Conservation (phyloP, 2,329 filamentous ascomycete genomes). For the Pyrenochaeta sp. region DNA sequence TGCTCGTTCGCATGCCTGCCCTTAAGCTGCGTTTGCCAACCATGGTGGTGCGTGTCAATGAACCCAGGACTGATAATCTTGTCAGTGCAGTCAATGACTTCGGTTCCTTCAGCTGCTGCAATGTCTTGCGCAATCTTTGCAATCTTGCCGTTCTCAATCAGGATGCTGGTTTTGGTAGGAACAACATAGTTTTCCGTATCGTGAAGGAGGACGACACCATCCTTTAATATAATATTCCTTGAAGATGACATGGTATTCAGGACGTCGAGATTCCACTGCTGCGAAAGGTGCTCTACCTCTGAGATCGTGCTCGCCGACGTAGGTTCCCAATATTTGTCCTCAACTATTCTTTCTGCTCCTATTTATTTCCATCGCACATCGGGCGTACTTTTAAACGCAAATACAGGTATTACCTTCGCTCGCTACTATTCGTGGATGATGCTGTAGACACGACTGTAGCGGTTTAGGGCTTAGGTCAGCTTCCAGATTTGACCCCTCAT, state of each 20-base stretch:
- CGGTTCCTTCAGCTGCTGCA: conserved; percentile 34
- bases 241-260: conserved; percentile 1
- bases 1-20: conserved; percentile 61
- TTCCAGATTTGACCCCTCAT: neutral
- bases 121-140: conserved; percentile 42
- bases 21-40: conserved; percentile 64
- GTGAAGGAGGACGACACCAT: conserved; percentile 50
- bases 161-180: conserved; percentile 40
- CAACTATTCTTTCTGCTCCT: too few species aligned
- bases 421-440: too few species aligned
- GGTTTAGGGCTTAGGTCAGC: neutral
- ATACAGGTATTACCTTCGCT: neutral
- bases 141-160: conserved; percentile 48
- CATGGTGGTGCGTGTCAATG: conserved; percentile 62
- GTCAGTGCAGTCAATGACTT: conserved; percentile 59
- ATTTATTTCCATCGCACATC: too few species aligned
- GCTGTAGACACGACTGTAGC: too few species aligned
- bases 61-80: conserved; percentile 63
- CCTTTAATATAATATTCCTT: conserved; percentile 41
- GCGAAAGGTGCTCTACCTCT: neutral
- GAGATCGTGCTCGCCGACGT: too few species aligned
- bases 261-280: neutral
- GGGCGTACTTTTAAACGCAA: too few species aligned
- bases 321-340: too few species aligned
- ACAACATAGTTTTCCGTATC: conserved; percentile 44